Conservation (phyloP, 495 filamentous ascomycete species). For the Talaromyces stipitatus region DNA sequence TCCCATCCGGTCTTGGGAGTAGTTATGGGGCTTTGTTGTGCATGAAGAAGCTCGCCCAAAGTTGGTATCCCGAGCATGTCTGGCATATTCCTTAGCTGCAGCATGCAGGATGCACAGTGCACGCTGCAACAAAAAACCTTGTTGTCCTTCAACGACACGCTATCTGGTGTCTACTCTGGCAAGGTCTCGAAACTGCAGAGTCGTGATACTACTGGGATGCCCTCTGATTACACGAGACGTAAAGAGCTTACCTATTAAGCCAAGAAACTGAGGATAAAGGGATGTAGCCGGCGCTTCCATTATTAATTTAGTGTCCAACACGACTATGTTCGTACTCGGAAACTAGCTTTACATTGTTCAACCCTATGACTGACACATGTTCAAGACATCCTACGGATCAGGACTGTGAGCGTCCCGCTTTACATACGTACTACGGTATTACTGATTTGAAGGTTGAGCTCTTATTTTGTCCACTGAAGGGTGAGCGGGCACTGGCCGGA, state of each 20-base stretch:
- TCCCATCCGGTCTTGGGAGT: not conserved
- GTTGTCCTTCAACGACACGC: not conserved
- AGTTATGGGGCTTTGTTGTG: constrained; percentile 3
- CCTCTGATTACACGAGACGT: not conserved
- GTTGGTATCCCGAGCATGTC: not conserved
- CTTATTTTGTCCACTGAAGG: too few species aligned
- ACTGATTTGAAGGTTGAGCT: too few species aligned
- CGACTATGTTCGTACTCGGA: too few species aligned
- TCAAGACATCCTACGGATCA: not conserved
- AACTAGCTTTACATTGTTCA: not conserved
- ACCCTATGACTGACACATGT: not conserved
- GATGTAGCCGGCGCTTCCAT: too few species aligned
- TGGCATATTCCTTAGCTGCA: constrained; percentile 2
- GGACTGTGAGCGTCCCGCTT: not conserved
- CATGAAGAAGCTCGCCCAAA: not conserved
- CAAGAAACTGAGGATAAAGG: too few species aligned
- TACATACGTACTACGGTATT: too few species aligned
- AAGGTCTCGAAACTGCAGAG: not conserved
- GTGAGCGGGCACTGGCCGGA: too few species aligned
- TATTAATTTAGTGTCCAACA: not conserved
- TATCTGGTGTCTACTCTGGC: not conserved
- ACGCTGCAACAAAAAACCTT: not conserved
- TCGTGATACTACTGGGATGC: not conserved
- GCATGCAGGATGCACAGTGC: not conserved
- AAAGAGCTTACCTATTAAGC: not conserved